phyloP scores from a whole-genome alignment of 176 grass and related monocot species.

The Triticum timopheevii region DNA sequence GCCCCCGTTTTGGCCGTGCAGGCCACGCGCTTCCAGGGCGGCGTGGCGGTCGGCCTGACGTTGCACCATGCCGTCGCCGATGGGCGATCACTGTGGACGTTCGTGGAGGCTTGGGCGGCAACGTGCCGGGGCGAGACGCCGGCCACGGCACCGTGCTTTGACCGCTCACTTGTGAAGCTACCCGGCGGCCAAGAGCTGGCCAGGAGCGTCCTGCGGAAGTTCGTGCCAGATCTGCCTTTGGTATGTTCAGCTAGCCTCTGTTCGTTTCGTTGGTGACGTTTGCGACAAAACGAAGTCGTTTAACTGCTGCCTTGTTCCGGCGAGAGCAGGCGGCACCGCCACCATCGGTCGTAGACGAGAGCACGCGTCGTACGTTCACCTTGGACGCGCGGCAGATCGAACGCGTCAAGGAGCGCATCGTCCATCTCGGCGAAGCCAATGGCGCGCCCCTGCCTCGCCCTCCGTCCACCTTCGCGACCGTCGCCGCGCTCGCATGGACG shows the following conservation, averaged over 20 bases:
- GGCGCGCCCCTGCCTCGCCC: background rate
- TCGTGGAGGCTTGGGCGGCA: slow-evolving; percentile 20
- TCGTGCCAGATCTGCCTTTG: slow-evolving; percentile 15
- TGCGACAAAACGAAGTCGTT: background rate
- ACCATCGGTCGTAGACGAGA: background rate
- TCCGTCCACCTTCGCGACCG: slow-evolving; percentile 44
- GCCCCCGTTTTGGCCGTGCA: slow-evolving; percentile 47
- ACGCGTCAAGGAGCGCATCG: slow-evolving; percentile 25
- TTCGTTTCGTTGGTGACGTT: too few species aligned
- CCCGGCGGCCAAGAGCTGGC: background rate
- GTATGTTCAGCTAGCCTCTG: background rate
- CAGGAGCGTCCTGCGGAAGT: slow-evolving; percentile 3
- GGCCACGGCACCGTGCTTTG: background rate
- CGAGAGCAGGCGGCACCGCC: background rate
- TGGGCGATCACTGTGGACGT: slow-evolving; percentile 29
- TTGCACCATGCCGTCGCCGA: slow-evolving; percentile 26
- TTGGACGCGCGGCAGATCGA: background rate
- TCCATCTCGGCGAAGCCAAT: background rate
- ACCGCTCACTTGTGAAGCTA: background rate
- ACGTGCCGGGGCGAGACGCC: background rate
- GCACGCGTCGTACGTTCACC: slow-evolving; percentile 22
- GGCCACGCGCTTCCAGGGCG: slow-evolving; percentile 19
- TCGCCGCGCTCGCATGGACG: slow-evolving; percentile 37
- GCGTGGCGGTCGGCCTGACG: background rate
- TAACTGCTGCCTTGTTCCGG: too few species aligned